These are phyloP conservation scores for Emydomyces testavorans DNA, from an alignment of 2,329 filamentous ascomycete genomes.

Conservation along the genomic window DNA sequence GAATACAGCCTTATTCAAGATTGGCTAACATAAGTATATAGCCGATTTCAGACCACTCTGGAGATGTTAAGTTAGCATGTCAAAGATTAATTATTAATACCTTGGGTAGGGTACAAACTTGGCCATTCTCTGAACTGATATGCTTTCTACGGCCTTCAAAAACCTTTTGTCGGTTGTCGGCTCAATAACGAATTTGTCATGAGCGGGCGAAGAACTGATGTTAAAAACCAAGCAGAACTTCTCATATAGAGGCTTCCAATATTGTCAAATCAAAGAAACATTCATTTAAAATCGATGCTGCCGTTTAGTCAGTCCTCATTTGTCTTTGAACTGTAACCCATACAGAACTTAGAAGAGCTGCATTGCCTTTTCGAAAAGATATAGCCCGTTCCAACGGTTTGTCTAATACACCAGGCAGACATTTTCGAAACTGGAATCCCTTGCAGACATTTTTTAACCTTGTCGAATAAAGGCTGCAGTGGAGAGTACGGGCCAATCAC, in stretches of 20 bases:
- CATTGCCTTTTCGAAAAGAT: conserved; percentile 23
- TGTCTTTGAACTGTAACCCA: neutral
- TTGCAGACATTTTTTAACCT: neutral
- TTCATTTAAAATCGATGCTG: conserved; percentile 3
- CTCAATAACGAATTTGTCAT: conserved; percentile 2
- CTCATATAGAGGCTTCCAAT: conserved; percentile 9
- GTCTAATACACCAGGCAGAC: conserved; percentile 17
- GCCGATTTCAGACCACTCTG: conserved; percentile 1
- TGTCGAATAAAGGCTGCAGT: neutral
- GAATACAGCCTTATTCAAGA: conserved; percentile 5
- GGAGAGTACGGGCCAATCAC: neutral
- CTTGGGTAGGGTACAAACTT: neutral
- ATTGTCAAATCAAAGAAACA: conserved; percentile 2
- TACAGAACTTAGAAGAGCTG: neutral
- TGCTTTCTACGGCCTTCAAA: neutral
- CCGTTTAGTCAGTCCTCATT: conserved; percentile 17
- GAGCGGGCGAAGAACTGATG: neutral
- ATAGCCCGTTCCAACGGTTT: conserved; percentile 22
- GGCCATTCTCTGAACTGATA: conserved; percentile 1
- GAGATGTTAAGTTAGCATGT: neutral
- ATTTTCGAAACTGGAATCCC: conserved; percentile 6
- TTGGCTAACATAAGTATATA: conserved; percentile 5
- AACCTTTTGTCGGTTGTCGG: conserved; percentile 1
- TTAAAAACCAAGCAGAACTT: neutral
- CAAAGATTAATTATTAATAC: neutral